A percentile compares a stretch with the other conserved stretches of the same genome.
Conservation (phyloP, 495 filamentous ascomycete species). For the Xylaria cubensis region DNA sequence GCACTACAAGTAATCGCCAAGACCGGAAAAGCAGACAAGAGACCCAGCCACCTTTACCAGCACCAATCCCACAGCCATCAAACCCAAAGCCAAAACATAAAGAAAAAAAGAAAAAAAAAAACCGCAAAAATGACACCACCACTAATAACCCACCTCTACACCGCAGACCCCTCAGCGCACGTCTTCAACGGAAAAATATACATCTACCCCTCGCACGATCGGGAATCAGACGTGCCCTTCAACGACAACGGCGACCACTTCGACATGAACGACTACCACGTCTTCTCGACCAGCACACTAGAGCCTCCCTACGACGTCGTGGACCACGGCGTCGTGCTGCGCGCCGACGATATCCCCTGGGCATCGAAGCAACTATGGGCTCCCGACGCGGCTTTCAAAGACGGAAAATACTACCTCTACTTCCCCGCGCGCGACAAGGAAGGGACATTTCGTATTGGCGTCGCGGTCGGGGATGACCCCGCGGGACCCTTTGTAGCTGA, state of each 20-base stretch:
- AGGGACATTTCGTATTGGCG: constrained; percentile 69
- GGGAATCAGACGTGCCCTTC: constrained; percentile 64
- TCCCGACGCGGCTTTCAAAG: constrained; percentile 63
- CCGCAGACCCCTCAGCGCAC: constrained; percentile 71
- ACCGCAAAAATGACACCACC: constrained; percentile 51
- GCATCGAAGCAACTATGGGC: constrained; percentile 70
- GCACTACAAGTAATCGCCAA: not conserved
- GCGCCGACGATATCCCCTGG: constrained; percentile 64
- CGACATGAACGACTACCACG: constrained; percentile 77
- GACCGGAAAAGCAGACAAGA: not conserved
- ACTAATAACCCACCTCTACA: constrained; percentile 71
- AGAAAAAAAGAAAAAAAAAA: not conserved
- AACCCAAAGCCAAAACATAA: not conserved
- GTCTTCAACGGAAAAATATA: constrained; percentile 67
- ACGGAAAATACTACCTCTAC: constrained; percentile 70
- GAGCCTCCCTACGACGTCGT: constrained; percentile 52
- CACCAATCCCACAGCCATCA: too few relatives aligned
- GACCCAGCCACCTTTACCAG: not conserved
- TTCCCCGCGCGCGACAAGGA: constrained; percentile 67
- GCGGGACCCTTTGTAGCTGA: constrained; percentile 64
- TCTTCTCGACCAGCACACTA: constrained; percentile 60
- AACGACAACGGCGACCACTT: constrained; percentile 87
- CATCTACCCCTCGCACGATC: constrained; percentile 72
- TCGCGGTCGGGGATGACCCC: constrained; percentile 60
- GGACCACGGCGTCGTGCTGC: constrained; percentile 66